Evolutionary conservation across 257 asterid species (phyloP), one percentile per base, ranked within the genome.

Genomic region (Solanum clarkiae): DNA sequence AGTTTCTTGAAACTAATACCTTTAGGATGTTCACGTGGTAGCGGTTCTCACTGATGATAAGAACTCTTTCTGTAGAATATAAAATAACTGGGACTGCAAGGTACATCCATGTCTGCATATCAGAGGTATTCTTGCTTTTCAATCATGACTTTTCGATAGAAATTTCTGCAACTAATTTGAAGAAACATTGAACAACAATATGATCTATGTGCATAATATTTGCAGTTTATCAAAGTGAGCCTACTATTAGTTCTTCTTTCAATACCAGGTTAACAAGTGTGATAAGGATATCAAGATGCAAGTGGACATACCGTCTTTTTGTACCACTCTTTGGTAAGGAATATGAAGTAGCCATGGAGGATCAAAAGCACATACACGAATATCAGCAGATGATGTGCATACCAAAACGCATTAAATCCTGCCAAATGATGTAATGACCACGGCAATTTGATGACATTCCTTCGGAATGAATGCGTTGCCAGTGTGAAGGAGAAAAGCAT

Each of bases 321-420:
- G 69, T 92, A 91, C 99, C 98, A 97, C 53, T 95, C 90, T 7
- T 87, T 53, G 65, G 94, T 84, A 85, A 94, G 90, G 90, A 91
- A 86, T 44, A 95, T 32, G 93, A 90, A 92, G 94, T 89, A 93
- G 15, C 98, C 97, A 59, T 96, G 99, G 51, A 93, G 7, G 87
- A 95, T 86, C 85, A 96, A 81, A 89, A 96, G 93, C 84, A 91
- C 9, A 51, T 96, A 94, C 10, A 89, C 98, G n/a, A 95, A 9
- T 10, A 86, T 93, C 86, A 96, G 88, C 90, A 96, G 68, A 88
- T 95, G 99, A 82, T 96, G 98, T 5, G 98, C 97, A 69, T 94
- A 96, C 99, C 99, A 95, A 79, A 96, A 95, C 18, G 98, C 83
- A 44, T 96, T 96, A 80, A 96, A 96, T 72, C 99, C 99, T 0